These are phyloP conservation scores for Daldinia loculata DNA, from an alignment of 495 filamentous ascomycete genomes.

Conservation along the genomic window DNA sequence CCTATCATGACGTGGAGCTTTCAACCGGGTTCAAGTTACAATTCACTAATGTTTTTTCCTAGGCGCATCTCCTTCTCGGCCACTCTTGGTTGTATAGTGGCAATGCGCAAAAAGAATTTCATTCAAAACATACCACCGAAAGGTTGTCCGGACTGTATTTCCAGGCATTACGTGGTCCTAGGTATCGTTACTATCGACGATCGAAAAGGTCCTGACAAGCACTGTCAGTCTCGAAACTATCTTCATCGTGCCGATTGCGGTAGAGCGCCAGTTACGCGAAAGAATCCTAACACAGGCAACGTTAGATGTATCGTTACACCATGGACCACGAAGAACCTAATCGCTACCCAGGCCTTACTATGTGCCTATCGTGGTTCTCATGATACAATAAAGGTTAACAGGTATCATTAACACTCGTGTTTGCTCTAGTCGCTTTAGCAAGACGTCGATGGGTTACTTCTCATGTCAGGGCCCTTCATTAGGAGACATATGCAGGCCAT, in stretches of 20 bases:
- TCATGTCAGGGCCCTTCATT: not conserved
- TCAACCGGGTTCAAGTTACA: not conserved
- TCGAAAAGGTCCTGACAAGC: not conserved
- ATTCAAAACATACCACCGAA: not conserved
- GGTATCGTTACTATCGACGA: not conserved
- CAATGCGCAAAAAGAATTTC: not conserved
- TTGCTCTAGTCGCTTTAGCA: not conserved
- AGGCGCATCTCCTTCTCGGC: not conserved
- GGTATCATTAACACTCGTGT: not conserved
- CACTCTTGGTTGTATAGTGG: not conserved
- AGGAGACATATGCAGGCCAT: not conserved
- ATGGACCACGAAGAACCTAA: not conserved
- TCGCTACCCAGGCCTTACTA: not conserved
- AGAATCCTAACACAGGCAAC: constrained; percentile 1
- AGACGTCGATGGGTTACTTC: not conserved
- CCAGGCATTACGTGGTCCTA: not conserved
- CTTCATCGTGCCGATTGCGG: not conserved
- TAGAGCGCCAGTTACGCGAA: constrained; percentile 1
- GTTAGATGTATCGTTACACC: constrained; percentile 38
- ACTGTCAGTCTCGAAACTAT: not conserved
- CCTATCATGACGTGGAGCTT: not conserved
- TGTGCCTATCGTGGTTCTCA: not conserved
- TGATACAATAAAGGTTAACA: not conserved
- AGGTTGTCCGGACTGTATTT: not conserved
- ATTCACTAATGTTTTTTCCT: not conserved